Evolutionary conservation across 2,329 filamentous ascomycete species (phyloP).

Genomic region (Fusarium agapanthi): DNA sequence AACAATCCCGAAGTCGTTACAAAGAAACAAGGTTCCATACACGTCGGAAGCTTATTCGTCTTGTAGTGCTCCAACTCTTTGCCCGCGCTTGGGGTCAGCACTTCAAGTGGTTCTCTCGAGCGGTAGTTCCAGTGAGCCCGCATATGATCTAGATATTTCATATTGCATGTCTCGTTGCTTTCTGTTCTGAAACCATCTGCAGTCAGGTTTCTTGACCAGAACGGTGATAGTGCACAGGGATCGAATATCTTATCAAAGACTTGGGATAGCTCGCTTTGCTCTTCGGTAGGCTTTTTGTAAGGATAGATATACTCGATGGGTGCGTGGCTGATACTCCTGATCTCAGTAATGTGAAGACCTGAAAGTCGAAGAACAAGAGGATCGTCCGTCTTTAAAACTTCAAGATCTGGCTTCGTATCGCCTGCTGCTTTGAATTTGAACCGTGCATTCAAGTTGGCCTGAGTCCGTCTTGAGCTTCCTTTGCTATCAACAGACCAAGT

Average conservation of each 20-base stretch:
- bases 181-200: background rate
- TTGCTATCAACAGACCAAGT: slow-evolving; percentile 20
- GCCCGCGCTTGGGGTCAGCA: fast-evolving
- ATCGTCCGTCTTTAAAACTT: background rate
- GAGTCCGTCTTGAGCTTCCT: slow-evolving; percentile 12
- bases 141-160: slow-evolving; percentile 24
- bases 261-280: background rate
- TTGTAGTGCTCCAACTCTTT: background rate
- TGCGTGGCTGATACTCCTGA: slow-evolving; percentile 4
- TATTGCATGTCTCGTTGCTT: background rate
- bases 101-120: background rate
- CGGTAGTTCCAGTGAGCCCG: slow-evolving; percentile 14
- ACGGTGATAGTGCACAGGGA: slow-evolving; percentile 16
- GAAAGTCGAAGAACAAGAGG: slow-evolving; percentile 2
- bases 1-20: background rate
- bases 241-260: slow-evolving; percentile 24
- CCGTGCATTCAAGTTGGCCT: slow-evolving; percentile 5
- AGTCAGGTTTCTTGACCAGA: background rate
- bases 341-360: background rate
- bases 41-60: slow-evolving; percentile 1
- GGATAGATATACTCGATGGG: slow-evolving; percentile 21
- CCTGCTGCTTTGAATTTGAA: slow-evolving; percentile 22
- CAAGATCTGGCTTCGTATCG: background rate
- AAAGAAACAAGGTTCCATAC: slow-evolving; percentile 24
- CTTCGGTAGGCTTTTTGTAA: background rate